These are phyloP conservation scores for Pseudozyma hubeiensis DNA, from an alignment of 1,284 basidiomycete genomes.

Conservation along the genomic window DNA sequence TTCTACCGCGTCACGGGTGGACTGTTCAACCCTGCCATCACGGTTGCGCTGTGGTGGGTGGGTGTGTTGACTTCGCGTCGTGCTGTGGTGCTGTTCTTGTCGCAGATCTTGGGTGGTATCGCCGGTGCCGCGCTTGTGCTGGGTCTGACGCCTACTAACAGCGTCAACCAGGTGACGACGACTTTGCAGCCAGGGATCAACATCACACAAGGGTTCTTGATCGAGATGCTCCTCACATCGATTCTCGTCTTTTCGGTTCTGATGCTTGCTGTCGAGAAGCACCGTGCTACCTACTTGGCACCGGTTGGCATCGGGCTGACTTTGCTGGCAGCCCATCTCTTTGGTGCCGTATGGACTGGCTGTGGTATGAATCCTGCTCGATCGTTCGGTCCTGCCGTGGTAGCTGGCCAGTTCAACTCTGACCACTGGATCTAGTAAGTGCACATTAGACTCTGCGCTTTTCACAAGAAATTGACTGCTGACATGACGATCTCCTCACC, in stretches of 20 bases:
- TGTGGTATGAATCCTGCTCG: slow-evolving; percentile 80
- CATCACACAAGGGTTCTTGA: slow-evolving; percentile 49
- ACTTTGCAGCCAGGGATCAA: slow-evolving; percentile 60
- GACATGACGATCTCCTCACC: too few relatives aligned
- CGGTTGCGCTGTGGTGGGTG: slow-evolving; percentile 71
- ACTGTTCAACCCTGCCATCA: slow-evolving; percentile 72
- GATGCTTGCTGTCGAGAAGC: slow-evolving; percentile 70
- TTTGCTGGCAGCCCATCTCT: slow-evolving; percentile 40
- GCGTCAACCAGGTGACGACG: slow-evolving; percentile 67
- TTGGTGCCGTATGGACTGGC: slow-evolving; percentile 65
- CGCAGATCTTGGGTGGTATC: slow-evolving; percentile 55
- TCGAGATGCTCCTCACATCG: slow-evolving; percentile 35
- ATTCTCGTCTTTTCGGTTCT: slow-evolving; percentile 52
- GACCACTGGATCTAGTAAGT: slow-evolving; percentile 56
- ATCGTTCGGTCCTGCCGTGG: slow-evolving; percentile 79
- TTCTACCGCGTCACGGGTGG: slow-evolving; percentile 81
- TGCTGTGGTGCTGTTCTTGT: slow-evolving; percentile 68
- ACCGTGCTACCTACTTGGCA: slow-evolving; percentile 78
- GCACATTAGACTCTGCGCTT: too few relatives aligned
- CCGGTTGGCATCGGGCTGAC: slow-evolving; percentile 77
- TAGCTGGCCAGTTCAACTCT: slow-evolving; percentile 24
- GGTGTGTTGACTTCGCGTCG: slow-evolving; percentile 70
- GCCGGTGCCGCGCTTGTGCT: slow-evolving; percentile 39
- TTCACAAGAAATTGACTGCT: too few relatives aligned
- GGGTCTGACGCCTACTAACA: slow-evolving; percentile 36